Evolutionary conservation across 192 early-diverging fungal species (phyloP), one percentile per base, ranked within the genome.

Genomic region (Coemansia brasiliensis): DNA sequence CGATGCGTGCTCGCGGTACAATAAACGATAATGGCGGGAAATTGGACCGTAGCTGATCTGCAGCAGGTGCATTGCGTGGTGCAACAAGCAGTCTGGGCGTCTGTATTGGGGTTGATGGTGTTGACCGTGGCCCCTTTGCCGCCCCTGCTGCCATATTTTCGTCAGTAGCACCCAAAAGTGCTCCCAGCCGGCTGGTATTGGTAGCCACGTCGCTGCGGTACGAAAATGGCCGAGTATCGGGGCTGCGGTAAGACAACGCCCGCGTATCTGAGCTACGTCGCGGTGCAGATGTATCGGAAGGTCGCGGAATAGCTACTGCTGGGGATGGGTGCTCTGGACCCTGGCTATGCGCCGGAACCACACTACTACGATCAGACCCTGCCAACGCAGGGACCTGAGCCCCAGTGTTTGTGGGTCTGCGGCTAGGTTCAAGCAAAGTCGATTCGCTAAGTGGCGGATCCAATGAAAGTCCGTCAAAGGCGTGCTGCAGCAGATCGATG

Each of bases 11-110:
- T 15, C 74, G 68, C n/a, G 74, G 74, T 11, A 78, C 50, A 16
- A 78, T 78, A 52, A 78, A 71, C 42, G 74, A 71, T 12, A 78
- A 57, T 5, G 74, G 74, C 5, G 74, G 74, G 17, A 78, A 78
- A 43, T 78, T 67, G 25, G 74, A 67, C 48, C 74, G 26, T 40
- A 71, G 43, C 16, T 48, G 55, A 37, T 67, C 64, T 35, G 32
- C 32, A 35, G 32, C 32, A 5, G 32, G 32, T 10, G 32, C 32
- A 7, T 35, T 35, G 32, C 32, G 32, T 35, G 32, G 32, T 22
- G 43, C n/a, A 5, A 46, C n/a, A 5, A 46, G 10, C 45, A 25
- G 35, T 3, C 29, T 25, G 13, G 53, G 39, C 1, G 53, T 42
- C 13, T 59, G 62, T 35, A 45, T 46, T 3, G 73, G 67, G 11